Base-by-base conservation (phyloP, 202 grass and related monocot genomes). In the Eragrostis tef region DNA sequence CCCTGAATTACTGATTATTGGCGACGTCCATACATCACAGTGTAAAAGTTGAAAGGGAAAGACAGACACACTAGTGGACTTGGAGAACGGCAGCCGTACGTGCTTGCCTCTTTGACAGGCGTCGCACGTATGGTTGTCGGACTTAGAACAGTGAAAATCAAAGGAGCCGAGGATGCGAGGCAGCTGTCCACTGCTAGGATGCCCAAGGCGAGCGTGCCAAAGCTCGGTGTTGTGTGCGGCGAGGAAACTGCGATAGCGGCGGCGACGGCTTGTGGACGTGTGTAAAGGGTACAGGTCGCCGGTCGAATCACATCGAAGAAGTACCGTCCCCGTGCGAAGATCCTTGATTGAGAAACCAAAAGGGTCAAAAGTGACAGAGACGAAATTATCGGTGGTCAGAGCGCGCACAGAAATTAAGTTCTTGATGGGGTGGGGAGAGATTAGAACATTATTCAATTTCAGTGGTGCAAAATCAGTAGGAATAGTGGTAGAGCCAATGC, bases 31-130 rank as follows among this genome's bases (percentile, higher is more conserved):
- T 11, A 62, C 24, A 13, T 62, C 59, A 13, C n/a, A n/a, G n/a
- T n/a, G n/a, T n/a, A n/a, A n/a, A n/a, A n/a, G n/a, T n/a, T n/a
- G n/a, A n/a, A n/a, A 62, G 0, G 62, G 62, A 4, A 64, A 64
- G 1, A 6, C 1, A 11, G 27, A 0, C 6, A 64, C 2, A 0
- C 2, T 17, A n/a, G 0, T 15, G 36, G 0, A 9, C 0, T 41
- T 3, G 0, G 24, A 66, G 16, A 10, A 57, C 0, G 31, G 63
- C 0, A 66, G 15, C 1, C 63, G 1, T 3, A 66, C 15, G 1
- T 42, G 1, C 41, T 66, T 66, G 1, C 63, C 31, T 7, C 4
- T 1, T 0, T 11, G 11, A 24, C 59, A 62, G 6, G 25, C 59
- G 15, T 29, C 25, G 15, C 59, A 62, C 4, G 25, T 6, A 13